Percentiles rank a stretch among this genome's conserved stretches.
phyloP scores from a whole-genome alignment of 1,139 yeast genomes.

The Scheffersomyces segobiensis region DNA sequence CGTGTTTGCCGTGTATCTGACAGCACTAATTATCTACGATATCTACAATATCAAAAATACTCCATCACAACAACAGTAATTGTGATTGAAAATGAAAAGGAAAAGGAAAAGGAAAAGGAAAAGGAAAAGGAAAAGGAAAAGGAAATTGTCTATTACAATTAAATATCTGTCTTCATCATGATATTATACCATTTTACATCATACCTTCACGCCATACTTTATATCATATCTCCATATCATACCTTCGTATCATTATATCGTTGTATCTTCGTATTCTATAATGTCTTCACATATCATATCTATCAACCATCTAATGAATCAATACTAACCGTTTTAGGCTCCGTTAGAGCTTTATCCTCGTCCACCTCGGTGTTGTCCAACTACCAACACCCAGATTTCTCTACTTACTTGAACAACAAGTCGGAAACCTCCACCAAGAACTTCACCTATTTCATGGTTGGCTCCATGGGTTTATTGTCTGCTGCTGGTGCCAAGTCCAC shows the following conservation, averaged over 20 bases:
- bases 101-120: no score
- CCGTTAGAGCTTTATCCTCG: constrained; percentile 35
- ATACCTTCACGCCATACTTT: background rate
- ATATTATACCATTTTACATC: no score
- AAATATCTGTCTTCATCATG: background rate
- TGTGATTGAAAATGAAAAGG: background rate
- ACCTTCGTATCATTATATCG: no score
- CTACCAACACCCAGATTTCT: constrained; percentile 92
- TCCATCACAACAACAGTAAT: background rate
- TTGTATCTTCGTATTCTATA: background rate
- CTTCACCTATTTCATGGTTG: constrained; percentile 96
- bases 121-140: no score
- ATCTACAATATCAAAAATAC: background rate
- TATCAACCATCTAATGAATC: background rate
- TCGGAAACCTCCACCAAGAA: constrained; percentile 73
- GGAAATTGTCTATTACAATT: no score
- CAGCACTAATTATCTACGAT: background rate
- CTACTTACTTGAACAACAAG: constrained; percentile 78
- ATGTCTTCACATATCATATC: background rate
- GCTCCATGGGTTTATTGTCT: constrained; percentile 88
- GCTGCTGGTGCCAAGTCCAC: constrained; percentile 99
- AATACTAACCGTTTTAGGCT: constrained; percentile 13
- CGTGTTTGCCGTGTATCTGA: background rate
- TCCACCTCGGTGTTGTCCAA: constrained; percentile 62
- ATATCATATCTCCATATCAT: no score